phyloP scores from a whole-genome alignment of 129 eudicot genomes.

The Flaveria bidentis region DNA sequence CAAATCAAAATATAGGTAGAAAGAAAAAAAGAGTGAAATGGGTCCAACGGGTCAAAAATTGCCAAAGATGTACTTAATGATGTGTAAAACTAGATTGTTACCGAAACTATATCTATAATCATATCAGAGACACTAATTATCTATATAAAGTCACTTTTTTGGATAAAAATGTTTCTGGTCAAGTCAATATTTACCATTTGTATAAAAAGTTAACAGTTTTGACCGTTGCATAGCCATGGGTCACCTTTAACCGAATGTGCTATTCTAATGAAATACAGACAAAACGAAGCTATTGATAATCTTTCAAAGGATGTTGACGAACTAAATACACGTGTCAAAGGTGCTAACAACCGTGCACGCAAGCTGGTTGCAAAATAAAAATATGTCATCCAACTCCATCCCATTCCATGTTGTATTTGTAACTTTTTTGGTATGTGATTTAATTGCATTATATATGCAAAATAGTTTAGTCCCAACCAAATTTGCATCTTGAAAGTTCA shows the following conservation, averaged over 20 bases:
- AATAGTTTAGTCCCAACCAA: not conserved
- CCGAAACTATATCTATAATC: not conserved
- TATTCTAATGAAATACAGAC: slow-evolving; percentile 51
- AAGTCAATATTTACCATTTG: not conserved
- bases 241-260: not conserved
- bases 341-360: slow-evolving; percentile 83
- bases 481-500: slow-evolving; percentile 27
- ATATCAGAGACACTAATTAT: not conserved
- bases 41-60: not conserved
- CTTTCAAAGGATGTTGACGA: slow-evolving; percentile 81
- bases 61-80: not conserved
- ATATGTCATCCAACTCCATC: slow-evolving; percentile 27
- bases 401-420: slow-evolving; percentile 20
- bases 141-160: not conserved
- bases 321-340: slow-evolving; percentile 78
- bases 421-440: slow-evolving; percentile 22
- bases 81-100: not conserved
- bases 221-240: not conserved
- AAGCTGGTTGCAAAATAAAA: slow-evolving; percentile 47
- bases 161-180: not conserved
- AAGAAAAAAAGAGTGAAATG: not conserved
- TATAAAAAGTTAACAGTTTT: not conserved
- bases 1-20: not conserved
- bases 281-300: slow-evolving; percentile 87
- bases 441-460: slow-evolving; percentile 31